Percentiles rank a stretch among this genome's conserved stretches.
Conservation (phyloP, 345 rosid species). For the Ceriops decandra region DNA sequence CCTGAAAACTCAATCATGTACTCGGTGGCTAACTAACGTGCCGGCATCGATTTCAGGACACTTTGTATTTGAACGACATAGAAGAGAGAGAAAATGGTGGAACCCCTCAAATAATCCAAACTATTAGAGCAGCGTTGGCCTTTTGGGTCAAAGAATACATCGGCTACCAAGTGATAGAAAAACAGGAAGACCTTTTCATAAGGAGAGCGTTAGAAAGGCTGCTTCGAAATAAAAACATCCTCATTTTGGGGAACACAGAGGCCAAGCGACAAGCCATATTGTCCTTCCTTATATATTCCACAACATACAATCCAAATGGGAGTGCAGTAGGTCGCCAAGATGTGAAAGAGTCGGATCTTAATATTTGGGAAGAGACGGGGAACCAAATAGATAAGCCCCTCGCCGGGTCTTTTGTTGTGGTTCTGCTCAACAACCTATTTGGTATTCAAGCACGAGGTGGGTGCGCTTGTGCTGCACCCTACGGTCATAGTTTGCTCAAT, state of each 20-base stretch:
- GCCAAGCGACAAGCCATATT: constrained; percentile 40
- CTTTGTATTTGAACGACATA: constrained; percentile 41
- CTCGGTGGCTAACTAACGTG: too few relatives aligned
- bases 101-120: constrained; percentile 59
- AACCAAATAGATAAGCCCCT: constrained; percentile 49
- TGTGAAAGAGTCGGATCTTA: background rate
- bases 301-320: constrained; percentile 14
- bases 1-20: too few relatives aligned
- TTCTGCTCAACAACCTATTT: constrained; percentile 54
- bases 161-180: constrained; percentile 29
- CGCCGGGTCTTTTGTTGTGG: constrained; percentile 49
- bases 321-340: background rate
- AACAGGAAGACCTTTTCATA: constrained; percentile 34
- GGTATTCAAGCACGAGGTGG: constrained; percentile 67
- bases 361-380: constrained; percentile 42
- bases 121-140: constrained; percentile 46
- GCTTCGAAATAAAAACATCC: constrained; percentile 35
- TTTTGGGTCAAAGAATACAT: constrained; percentile 60
- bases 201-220: constrained; percentile 41
- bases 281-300: constrained; percentile 48
- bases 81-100: constrained; percentile 59
- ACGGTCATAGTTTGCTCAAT: constrained; percentile 50
- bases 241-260: constrained; percentile 41
- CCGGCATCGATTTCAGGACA: constrained; percentile 36
- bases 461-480: constrained; percentile 67